phyloP scores from a whole-genome alignment of 2,329 filamentous ascomycete genomes.

The Phialophora tarda region DNA sequence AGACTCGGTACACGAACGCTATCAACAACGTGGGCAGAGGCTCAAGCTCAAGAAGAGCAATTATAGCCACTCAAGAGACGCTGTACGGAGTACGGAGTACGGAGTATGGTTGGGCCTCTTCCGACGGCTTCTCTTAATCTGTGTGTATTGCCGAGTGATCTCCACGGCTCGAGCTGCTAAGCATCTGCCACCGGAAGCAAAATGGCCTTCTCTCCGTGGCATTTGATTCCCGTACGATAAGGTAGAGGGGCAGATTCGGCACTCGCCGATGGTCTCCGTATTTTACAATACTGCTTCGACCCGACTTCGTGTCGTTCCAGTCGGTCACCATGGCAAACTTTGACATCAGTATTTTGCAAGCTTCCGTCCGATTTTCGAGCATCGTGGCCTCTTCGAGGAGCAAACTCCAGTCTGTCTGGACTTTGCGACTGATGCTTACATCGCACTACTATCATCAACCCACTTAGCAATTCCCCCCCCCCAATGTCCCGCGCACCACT shows the following conservation, averaged over 20 bases:
- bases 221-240: not conserved
- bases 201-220: conserved; percentile 7
- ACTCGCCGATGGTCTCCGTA: not conserved
- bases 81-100: not conserved
- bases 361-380: not conserved
- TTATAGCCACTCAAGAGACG: not conserved
- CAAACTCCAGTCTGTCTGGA: not conserved
- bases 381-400: not conserved
- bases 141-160: not conserved
- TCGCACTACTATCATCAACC: not conserved
- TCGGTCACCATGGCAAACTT: not conserved
- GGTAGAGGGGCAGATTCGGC: not conserved
- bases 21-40: not conserved
- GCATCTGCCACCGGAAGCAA: not conserved
- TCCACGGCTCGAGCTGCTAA: not conserved
- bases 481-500: not conserved
- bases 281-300: not conserved
- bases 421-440: not conserved
- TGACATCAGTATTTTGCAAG: not conserved
- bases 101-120: not conserved
- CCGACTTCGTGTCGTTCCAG: not conserved
- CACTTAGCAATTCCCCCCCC: not conserved
- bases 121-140: not conserved
- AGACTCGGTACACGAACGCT: not conserved
- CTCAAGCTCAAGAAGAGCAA: not conserved